These are phyloP conservation scores for Tuber microsphaerosporum DNA, from an alignment of 495 filamentous ascomycete genomes.

Conservation along the genomic window DNA sequence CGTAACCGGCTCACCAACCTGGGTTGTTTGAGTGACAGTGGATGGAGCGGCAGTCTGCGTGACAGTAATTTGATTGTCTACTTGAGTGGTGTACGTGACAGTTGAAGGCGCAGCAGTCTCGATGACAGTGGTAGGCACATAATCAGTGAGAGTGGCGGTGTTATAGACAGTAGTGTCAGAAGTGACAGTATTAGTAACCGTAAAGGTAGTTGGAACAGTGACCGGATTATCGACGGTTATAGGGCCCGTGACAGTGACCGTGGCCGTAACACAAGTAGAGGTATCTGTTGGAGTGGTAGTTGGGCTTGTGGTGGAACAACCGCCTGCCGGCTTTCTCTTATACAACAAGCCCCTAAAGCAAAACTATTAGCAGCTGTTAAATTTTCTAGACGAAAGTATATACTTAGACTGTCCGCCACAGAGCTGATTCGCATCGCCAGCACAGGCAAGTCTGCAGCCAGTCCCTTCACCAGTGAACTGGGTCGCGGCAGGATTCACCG, in stretches of 20 bases:
- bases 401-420: conserved; percentile 25
- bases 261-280: conserved; percentile 12
- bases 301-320: conserved; percentile 9
- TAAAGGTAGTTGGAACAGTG: not conserved
- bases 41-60: not conserved
- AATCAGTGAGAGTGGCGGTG: not conserved
- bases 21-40: conserved; percentile 3
- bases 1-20: not conserved
- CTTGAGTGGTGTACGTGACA: not conserved
- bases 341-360: conserved; percentile 15
- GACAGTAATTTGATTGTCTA: not conserved
- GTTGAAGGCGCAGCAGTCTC: not conserved
- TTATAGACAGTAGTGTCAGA: not conserved
- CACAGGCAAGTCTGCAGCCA: conserved; percentile 25
- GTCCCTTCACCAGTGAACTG: conserved; percentile 17
- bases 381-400: not conserved
- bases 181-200: not conserved
- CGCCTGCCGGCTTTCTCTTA: conserved; percentile 11
- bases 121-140: not conserved
- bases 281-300: conserved; percentile 6
- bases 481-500: not conserved
- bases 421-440: conserved; percentile 6
- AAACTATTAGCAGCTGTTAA: not conserved
- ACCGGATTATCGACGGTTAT: not conserved
- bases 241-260: not conserved